These are phyloP conservation scores for Blastobotrys ciferrii DNA, from an alignment of 1,139 yeast species.

Conservation along the genomic window DNA sequence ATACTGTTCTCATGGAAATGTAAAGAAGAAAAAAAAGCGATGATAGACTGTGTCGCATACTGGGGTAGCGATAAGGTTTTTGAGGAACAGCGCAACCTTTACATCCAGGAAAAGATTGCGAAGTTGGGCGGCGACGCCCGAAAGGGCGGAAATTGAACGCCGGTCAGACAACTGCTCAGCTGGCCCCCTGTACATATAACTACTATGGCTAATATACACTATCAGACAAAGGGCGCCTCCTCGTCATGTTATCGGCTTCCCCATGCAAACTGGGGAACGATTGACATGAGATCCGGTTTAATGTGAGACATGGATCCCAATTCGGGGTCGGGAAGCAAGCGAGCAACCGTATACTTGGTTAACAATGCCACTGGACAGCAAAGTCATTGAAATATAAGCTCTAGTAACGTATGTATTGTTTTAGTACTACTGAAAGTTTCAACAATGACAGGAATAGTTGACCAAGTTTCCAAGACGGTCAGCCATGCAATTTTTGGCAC, in stretches of 20 bases:
- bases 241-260: not conserved
- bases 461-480: slow-evolving; percentile 18
- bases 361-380: not conserved
- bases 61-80: slow-evolving; percentile 60
- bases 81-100: slow-evolving; percentile 64
- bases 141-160: slow-evolving; percentile 3
- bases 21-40: slow-evolving; percentile 54
- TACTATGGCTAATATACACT: not conserved
- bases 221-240: not conserved
- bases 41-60: slow-evolving; percentile 68
- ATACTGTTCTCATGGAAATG: slow-evolving; percentile 58
- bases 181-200: not conserved
- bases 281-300: not conserved
- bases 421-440: not conserved
- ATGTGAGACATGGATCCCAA: not conserved
- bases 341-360: not conserved
- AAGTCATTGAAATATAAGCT: not conserved
- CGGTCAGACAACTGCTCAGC: not conserved
- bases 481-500: slow-evolving; percentile 17
- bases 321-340: not conserved
- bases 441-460: slow-evolving; percentile 16
- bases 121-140: slow-evolving; percentile 16
- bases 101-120: slow-evolving; percentile 28
- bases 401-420: not conserved
- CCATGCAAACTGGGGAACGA: not conserved